Percentiles rank a stretch among this genome's conserved stretches.
Evolutionary conservation across 108 stramenopile species (phyloP).

Genomic region (Nannochloropsis oceanica): DNA sequence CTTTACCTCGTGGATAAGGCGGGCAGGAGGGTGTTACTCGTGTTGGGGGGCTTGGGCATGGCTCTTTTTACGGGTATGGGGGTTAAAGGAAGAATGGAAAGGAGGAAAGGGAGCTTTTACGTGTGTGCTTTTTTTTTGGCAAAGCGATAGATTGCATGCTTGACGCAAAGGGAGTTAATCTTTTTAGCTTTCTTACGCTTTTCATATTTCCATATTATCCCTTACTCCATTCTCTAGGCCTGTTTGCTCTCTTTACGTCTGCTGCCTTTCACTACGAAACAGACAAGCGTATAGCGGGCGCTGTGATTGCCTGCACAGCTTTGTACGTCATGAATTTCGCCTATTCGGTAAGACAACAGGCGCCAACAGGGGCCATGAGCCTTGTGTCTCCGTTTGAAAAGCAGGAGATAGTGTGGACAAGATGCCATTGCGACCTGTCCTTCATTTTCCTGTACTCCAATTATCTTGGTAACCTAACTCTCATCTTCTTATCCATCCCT

Average conservation of each 20-base stretch:
- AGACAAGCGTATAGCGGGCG: slow-evolving; percentile 2
- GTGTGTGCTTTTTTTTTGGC: no score
- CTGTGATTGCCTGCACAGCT: slow-evolving; percentile 11
- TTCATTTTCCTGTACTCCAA: neutral
- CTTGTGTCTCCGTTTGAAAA: no score
- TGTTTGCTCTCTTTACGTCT: slow-evolving; percentile 7
- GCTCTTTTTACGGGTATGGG: slow-evolving; percentile 11
- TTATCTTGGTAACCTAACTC: neutral
- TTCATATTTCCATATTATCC: neutral
- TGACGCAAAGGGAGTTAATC: neutral
- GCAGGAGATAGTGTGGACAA: no score
- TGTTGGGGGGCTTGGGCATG: slow-evolving; percentile 3
- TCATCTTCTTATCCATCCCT: neutral
- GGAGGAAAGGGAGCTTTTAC: no score
- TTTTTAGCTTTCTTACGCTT: neutral
- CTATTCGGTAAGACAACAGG: slow-evolving; percentile 2
- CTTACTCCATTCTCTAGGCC: slow-evolving; percentile 1
- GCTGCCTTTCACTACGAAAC: neutral
- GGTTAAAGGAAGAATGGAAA: no score
- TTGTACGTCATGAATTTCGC: slow-evolving; percentile 32
- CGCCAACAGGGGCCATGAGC: neutral
- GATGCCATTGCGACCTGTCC: neutral
- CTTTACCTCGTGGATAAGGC: neutral
- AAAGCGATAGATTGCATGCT: no score
- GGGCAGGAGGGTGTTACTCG: neutral